Base-by-base conservation (phyloP, 202 grass and related monocot species). In the Schoenoplectus tabernaemontani region DNA sequence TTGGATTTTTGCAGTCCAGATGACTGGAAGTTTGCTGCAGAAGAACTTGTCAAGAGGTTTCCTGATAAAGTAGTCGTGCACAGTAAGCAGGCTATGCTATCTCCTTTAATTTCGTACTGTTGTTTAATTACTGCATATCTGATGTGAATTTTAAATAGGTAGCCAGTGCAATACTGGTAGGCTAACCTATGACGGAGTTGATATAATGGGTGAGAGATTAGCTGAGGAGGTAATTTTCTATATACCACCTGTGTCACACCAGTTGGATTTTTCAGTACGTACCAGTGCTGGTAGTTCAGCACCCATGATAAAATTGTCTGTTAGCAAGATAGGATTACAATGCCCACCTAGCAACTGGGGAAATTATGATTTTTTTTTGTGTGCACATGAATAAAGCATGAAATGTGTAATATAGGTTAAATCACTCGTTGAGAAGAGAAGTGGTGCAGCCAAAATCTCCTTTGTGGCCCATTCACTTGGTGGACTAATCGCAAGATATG, bases 401-500 rank as follows among this genome's bases (percentile, higher is more conserved):
- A 51, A 84, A 81, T 87, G 69, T 81, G 19, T 76, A 39, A 73
- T 87, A 24, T 80, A 97, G 94, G 94, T 97, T 38, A 77, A 64
- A 56, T 90, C 89, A 79, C 67, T 98, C 86, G 85, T 91, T 84
- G 74, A 87, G 64, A 86, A 79, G 56, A 90, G 81, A 91, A 83
- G 34, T 39, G 86, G 87, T 12, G 58, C 90, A 9, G 84, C 3
- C 54, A 95, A 92, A 81, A 89, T 98, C 23, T 92, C 95, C 83
- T 89, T 98, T 87, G 86, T 98, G 84, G 88, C 95, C 56, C 95
- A 98, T 77, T 98, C 95, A 12, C 89, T 98, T 64, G 91, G 95
- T 36, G 95, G 95, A 60, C 78, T 98, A 79, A 81, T 98, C 53
- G 83, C 91, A 82, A 87, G 95, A 92, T 98, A 95, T 85, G 96